Percentiles rank a stretch among this genome's conserved stretches.
Evolutionary conservation across 2,329 filamentous ascomycete species (phyloP).

Genomic region (Neopestalotiopsis clavispora): DNA sequence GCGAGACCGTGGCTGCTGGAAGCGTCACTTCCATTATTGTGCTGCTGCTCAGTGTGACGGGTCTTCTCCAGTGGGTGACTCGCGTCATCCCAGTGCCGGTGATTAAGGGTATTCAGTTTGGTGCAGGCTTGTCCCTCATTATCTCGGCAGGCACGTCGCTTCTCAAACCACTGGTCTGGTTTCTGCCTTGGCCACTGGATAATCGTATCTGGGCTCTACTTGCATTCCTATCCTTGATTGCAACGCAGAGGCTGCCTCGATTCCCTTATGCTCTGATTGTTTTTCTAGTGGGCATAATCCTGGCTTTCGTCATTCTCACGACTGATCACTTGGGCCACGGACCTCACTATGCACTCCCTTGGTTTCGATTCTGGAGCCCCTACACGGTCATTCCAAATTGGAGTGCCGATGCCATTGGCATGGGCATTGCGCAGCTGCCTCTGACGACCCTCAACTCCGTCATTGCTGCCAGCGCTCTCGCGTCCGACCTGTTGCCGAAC

Average conservation of each 20-base stretch:
- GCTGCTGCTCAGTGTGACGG: constrained; percentile 77
- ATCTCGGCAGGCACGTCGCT: constrained; percentile 76
- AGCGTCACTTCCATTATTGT: constrained; percentile 78
- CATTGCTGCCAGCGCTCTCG: constrained; percentile 82
- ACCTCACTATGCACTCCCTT: constrained; percentile 45
- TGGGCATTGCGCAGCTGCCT: constrained; percentile 85
- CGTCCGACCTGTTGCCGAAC: constrained; percentile 75
- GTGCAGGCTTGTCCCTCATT: constrained; percentile 83
- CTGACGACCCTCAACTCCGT: constrained; percentile 93
- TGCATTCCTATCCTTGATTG: constrained; percentile 73
- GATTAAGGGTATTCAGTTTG: constrained; percentile 93
- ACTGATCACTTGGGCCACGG: constrained; percentile 23
- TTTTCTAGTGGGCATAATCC: constrained; percentile 69
- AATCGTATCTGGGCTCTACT: constrained; percentile 79
- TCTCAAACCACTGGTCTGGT: constrained; percentile 72
- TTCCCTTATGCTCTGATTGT: constrained; percentile 81
- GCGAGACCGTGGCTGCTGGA: constrained; percentile 81
- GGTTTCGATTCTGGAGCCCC: constrained; percentile 66
- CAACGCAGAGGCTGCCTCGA: constrained; percentile 66
- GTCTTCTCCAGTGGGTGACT: constrained; percentile 76
- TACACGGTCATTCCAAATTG: constrained; percentile 50
- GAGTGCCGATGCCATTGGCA: constrained; percentile 48
- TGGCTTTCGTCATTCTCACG: constrained; percentile 59
- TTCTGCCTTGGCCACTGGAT: constrained; percentile 68
- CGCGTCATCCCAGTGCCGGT: constrained; percentile 82